Evolutionary conservation across 345 rosid species (phyloP).

Genomic region (Draba incana): DNA sequence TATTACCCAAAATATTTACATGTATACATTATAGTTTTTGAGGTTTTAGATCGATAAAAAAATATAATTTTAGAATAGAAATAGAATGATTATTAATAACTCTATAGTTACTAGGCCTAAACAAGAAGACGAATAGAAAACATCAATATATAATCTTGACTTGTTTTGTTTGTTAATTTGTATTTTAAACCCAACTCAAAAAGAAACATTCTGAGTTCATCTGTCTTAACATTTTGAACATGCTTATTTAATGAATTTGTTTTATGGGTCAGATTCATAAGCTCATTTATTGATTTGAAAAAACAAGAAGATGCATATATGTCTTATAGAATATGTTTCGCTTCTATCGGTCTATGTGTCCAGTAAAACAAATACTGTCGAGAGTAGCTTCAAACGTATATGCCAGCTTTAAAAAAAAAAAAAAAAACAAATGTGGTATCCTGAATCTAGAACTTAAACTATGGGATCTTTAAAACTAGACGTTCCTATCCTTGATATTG

Average conservation of each 20-base stretch:
- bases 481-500: neutral
- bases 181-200: too few relatives aligned
- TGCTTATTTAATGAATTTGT: too few relatives aligned
- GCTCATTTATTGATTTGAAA: conserved; percentile 11
- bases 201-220: too few relatives aligned
- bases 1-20: too few relatives aligned
- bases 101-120: neutral
- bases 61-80: neutral
- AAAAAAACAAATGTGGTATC: neutral
- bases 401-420: neutral
- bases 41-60: too few relatives aligned
- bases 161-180: too few relatives aligned
- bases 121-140: neutral
- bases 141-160: too few relatives aligned
- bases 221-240: too few relatives aligned
- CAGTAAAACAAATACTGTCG: conserved; percentile 22
- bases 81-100: neutral
- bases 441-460: neutral
- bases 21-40: too few relatives aligned
- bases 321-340: neutral
- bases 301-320: conserved; percentile 9
- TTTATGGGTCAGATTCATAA: too few relatives aligned
- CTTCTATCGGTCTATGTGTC: conserved; percentile 21
- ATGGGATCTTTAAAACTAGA: neutral
- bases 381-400: conserved; percentile 24